Base-by-base conservation (phyloP, 768 basidiomycete genomes). In the Goffeauzyma gilvescens region DNA sequence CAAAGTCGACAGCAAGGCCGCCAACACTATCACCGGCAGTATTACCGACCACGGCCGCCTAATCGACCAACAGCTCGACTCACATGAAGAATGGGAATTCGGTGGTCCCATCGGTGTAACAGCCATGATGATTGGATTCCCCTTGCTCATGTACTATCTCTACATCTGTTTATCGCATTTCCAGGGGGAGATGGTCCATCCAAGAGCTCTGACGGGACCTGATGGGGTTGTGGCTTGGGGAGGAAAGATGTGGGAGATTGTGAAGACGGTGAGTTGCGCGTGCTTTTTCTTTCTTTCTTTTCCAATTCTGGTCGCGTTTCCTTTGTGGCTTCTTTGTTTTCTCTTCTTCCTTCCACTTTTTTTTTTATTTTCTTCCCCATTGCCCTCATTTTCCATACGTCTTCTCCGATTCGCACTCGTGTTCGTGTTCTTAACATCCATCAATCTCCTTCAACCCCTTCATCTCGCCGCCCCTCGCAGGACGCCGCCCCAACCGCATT, bases 81-180 rank as follows among this genome's bases (percentile, higher is more conserved):
- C 72, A 46, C 81, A 83, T 57, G 69, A 71, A 40, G 63, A 64
- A 75, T 90, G 82, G 67, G 89, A 98, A 64, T 98, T 98, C 57
- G 90, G 93, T 50, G 90, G 90, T 2, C 87, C 90, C 31, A 71
- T 72, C 66, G 93, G 90, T 33, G 86, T 89, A 21, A 63, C 75
- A 9, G 81, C 79, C 10, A 96, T 98, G 67, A 96, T 98, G 81
- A 70, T 77, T 15, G 78, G 81, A 35, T 98, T 98, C 60, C 93
- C 93, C 0, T 63, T 79, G 20, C 71, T 96, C 48, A 96, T 98
- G 87, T 98, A 93, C 65, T 98, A 96, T 68, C 74, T 96, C 49
- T 95, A 86, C 85, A 84, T 84, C 45, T 98, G 93, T 58, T 72
- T 95, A 26, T 84, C 80, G 76, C 90, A 89, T 65, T 87, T 95